Base-by-base conservation (phyloP, 495 filamentous ascomycete species). In the Penicillium egyptiacum region DNA sequence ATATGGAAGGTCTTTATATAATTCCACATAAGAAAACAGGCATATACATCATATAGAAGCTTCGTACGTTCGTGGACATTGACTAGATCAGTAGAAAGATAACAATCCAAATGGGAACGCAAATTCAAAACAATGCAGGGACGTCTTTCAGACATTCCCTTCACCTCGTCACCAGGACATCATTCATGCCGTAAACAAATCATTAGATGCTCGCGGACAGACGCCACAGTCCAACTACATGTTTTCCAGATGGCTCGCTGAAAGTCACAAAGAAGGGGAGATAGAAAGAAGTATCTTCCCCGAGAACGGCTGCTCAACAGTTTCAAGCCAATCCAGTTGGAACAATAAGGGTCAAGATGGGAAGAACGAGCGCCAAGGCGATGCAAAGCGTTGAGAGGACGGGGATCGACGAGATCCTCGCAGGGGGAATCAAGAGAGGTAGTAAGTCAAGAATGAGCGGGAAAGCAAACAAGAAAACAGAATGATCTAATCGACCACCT, bases 21-120 rank as follows among this genome's bases (percentile, higher is more conserved):
- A 35, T 23, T 22, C 17, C 33, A 30, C 56, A 58, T 55, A 56
- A 23, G 45, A 39, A 56, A 56, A 40, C 30, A 75, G 73, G 70
- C 70, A 63, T 72, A 66, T 73, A 75, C 70, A 73, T 72, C 69
- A 70, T 67, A 64, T 62, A 68, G 63, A 45, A 46, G 62, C 60
- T 61, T 72, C 69, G 62, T 72, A 70, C 56, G 67, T 72, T 68
- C 65, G 61, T 70, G 63, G 65, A 69, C 47, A 65, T 66, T 49
- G 53, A 55, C 56, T 49, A 53, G 58, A 63, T 56, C 59, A 52
- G 58, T 65, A 52, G 60, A 61, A 30, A 58, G 52, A 61, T 42
- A 50, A 52, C 50, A 64, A 47, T 58, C 41, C 62, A 31, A 47
- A 28, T 40, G 11, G 14, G 16, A 41, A 39, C 43, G 30, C 43